Evolutionary conservation across 2,329 filamentous ascomycete species (phyloP).

Genomic region (Bipolaris oryzae): DNA sequence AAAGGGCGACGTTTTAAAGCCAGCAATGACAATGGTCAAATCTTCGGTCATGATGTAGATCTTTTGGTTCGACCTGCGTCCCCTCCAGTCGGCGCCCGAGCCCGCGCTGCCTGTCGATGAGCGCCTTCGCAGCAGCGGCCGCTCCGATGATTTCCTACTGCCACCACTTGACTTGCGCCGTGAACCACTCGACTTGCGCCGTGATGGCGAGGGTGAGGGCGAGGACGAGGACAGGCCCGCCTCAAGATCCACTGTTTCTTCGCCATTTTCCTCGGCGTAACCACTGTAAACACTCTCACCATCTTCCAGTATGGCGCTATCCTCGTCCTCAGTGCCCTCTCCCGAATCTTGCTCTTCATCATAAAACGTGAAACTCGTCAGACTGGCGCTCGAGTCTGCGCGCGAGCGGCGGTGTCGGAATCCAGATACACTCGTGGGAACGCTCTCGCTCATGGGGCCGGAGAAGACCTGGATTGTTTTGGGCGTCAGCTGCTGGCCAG

Average conservation of each 20-base stretch:
- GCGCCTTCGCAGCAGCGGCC: conserved; percentile 71
- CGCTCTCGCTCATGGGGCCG: conserved; percentile 90
- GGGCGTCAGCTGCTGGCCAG: conserved; percentile 45
- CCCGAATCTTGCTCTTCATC: conserved; percentile 68
- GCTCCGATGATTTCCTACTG: conserved; percentile 62
- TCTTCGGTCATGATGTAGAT: conserved; percentile 93
- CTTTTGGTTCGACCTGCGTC: conserved; percentile 79
- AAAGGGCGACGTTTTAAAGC: conserved; percentile 77
- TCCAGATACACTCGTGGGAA: conserved; percentile 91
- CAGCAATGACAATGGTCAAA: conserved; percentile 89
- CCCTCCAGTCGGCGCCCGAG: conserved; percentile 63
- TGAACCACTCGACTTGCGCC: conserved; percentile 67
- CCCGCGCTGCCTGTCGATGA: conserved; percentile 72
- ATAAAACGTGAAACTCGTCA: conserved; percentile 69
- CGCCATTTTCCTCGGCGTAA: conserved; percentile 52
- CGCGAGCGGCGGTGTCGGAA: conserved; percentile 84
- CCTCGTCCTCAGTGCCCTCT: conserved; percentile 38
- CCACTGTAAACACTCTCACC: conserved; percentile 42
- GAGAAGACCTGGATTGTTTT: conserved; percentile 70
- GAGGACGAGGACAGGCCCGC: conserved; percentile 33
- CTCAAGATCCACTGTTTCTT: conserved; percentile 59
- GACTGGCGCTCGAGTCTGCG: conserved; percentile 81
- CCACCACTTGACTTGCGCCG: conserved; percentile 69
- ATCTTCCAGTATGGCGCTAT: conserved; percentile 43
- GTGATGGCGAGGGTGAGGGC: conserved; percentile 35